A percentile compares a stretch with the other conserved stretches of the same genome.
phyloP scores from a whole-genome alignment of 139 green algal species.

The Closterium sp. region DNA sequence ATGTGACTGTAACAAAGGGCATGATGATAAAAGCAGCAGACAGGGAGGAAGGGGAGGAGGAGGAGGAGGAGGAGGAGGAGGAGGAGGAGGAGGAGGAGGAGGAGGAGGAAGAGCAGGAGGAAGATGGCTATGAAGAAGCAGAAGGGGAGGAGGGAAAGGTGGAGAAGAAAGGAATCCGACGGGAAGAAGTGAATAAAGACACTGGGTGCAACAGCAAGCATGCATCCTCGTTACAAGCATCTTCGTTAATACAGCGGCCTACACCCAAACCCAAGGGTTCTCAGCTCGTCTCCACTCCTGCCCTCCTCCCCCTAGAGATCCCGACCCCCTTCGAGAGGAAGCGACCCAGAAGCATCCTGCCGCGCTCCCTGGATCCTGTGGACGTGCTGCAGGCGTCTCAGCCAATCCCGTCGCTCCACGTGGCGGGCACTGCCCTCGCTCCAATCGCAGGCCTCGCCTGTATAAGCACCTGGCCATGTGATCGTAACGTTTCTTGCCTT shows the following conservation, averaged over 20 bases:
- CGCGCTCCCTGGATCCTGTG: background rate
- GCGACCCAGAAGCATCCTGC: background rate
- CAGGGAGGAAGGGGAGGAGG: background rate
- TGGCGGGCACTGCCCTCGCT: background rate
- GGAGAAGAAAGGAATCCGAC: background rate
- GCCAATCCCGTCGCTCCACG: background rate
- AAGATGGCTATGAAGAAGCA: background rate
- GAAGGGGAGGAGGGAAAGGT: background rate
- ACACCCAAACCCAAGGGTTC: background rate
- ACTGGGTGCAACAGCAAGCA: background rate
- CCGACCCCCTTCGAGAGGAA: background rate
- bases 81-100: background rate
- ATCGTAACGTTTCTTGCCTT: background rate
- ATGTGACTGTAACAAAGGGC: background rate
- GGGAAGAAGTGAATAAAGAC: background rate
- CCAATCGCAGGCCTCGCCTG: background rate
- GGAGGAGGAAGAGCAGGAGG: background rate
- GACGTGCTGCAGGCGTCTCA: background rate
- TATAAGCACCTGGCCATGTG: background rate
- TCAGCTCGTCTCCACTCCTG: background rate
- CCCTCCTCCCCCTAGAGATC: background rate
- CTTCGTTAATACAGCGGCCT: background rate
- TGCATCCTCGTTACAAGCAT: background rate
- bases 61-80: background rate
- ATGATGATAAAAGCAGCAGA: constrained; percentile 7